Conservation (phyloP, 1,284 basidiomycete genomes). For the Microbotryum lychnidis-dioicae region DNA sequence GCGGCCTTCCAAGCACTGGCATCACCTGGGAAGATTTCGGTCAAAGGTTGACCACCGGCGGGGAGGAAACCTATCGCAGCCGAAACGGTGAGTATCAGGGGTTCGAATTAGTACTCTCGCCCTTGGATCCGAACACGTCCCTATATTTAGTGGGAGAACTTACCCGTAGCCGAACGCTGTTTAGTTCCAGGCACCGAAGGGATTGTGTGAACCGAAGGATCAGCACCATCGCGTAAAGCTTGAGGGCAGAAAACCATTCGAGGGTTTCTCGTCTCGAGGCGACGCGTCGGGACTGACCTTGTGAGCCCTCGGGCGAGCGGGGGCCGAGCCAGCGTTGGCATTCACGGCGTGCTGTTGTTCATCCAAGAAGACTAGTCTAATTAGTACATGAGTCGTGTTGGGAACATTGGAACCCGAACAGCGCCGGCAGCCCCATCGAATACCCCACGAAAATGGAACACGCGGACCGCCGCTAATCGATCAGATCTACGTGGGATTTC, state of each 20-base stretch:
- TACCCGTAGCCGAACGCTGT: slow-evolving; percentile 3
- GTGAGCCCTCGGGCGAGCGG: background rate
- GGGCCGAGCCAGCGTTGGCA: no score
- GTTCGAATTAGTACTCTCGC: background rate
- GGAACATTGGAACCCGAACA: no score
- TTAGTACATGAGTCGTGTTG: no score
- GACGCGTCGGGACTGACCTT: background rate
- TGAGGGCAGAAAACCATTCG: background rate
- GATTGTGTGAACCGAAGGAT: no score
- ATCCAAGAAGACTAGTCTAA: no score
- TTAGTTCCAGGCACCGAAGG: background rate
- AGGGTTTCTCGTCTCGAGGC: background rate
- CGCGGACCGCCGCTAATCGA: no score
- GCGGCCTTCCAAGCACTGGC: slow-evolving; percentile 29
- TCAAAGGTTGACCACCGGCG: background rate
- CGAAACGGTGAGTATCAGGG: background rate
- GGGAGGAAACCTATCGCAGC: background rate
- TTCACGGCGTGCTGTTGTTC: no score
- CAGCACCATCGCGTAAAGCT: background rate
- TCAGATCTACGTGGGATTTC: no score
- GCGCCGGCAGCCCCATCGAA: no score
- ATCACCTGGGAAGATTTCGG: slow-evolving; percentile 32
- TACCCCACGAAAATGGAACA: no score
- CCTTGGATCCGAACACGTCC: background rate
- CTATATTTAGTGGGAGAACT: background rate